phyloP scores from a whole-genome alignment of 208 protist genomes.

The Angomonas deanei region DNA sequence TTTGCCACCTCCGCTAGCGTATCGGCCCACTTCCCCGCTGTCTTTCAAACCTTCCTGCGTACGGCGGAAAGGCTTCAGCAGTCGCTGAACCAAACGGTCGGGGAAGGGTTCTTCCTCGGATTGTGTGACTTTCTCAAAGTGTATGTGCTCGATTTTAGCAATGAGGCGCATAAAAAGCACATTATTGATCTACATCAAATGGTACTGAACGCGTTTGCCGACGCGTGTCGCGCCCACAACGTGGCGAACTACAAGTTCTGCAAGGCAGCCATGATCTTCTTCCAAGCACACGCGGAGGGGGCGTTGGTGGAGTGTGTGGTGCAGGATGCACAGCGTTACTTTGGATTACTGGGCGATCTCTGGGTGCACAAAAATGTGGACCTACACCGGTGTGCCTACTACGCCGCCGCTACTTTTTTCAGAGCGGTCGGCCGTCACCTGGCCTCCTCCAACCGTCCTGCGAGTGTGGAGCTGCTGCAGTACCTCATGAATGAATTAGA shows the following conservation, averaged over 20 bases:
- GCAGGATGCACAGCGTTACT: conserved; percentile 17
- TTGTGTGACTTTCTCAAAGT: conserved; percentile 20
- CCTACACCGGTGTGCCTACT: conserved; percentile 31
- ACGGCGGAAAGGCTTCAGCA: conserved; percentile 14
- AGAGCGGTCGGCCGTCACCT: conserved; percentile 19
- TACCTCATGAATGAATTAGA: conserved; percentile 10
- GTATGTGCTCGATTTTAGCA: conserved; percentile 19
- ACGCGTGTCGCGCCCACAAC: conserved; percentile 3
- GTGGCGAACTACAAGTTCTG: conserved; percentile 27
- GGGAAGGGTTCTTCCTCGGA: conserved; percentile 39
- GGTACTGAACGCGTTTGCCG: conserved; percentile 21
- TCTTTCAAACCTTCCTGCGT: conserved; percentile 11
- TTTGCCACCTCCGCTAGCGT: conserved; percentile 5
- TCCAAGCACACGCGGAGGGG: conserved; percentile 14
- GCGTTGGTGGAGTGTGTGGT: conserved; percentile 25
- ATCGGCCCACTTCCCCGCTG: not conserved
- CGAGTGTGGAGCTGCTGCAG: not conserved
- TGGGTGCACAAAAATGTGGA: conserved; percentile 56
- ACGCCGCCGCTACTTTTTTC: conserved; percentile 31
- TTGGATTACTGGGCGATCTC: conserved; percentile 15
- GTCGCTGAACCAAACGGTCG: conserved; percentile 24
- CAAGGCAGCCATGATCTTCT: conserved; percentile 35
- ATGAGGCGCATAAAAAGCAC: not conserved
- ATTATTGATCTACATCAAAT: conserved; percentile 34
- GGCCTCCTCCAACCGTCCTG: not conserved